Base-by-base conservation (phyloP, 192 early-diverging fungal species). In the Coemansia erecta region DNA sequence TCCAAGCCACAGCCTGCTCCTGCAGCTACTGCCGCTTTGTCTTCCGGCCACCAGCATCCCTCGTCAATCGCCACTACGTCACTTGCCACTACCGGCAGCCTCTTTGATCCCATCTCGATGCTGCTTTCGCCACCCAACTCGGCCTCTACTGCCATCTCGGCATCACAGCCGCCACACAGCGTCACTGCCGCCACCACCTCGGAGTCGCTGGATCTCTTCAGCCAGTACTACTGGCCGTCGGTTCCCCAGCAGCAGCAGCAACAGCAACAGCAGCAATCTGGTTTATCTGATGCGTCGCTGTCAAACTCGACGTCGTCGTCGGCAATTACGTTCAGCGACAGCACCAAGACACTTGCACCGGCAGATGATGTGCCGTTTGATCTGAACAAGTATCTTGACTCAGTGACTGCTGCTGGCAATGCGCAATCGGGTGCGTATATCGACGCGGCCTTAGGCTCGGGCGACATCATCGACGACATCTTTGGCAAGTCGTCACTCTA, bases 71-170 rank as follows among this genome's bases (percentile, higher is more conserved):
- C 35, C 14, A 48, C 46, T 48, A 26, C 48, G 26, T 28, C 49
- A 14, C 44, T 40, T 9, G 50, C 48, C 11, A 53, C 62, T 9
- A 56, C 53, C 2, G 56, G 51, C 10, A 24, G 7, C 0, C 22
- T 58, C 8, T 58, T 68, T 12, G 73, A 76, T 18, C 62, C 73
- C 4, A 50, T 76, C n/a, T 61, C 66, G 5, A 56, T 64, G 56
- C 59, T 76, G 35, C 49, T 76, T 21, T 76, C 73, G 31, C 61
- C 61, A 1, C 67, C 73, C 17, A 56, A 58, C 11, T 26, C 44
- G n/a, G 59, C 65, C 9, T 35, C 57, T 39, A 21, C 23, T 33
- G 50, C 39, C 8, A 8, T 37, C 5, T 9, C 35, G 35, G 35
- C 35, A 9, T 11, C 35, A 37, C 35, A 37, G 35, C 35, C 35